Evolutionary conservation across 2,329 filamentous ascomycete species (phyloP).

Genomic region (Cercospora beticola): DNA sequence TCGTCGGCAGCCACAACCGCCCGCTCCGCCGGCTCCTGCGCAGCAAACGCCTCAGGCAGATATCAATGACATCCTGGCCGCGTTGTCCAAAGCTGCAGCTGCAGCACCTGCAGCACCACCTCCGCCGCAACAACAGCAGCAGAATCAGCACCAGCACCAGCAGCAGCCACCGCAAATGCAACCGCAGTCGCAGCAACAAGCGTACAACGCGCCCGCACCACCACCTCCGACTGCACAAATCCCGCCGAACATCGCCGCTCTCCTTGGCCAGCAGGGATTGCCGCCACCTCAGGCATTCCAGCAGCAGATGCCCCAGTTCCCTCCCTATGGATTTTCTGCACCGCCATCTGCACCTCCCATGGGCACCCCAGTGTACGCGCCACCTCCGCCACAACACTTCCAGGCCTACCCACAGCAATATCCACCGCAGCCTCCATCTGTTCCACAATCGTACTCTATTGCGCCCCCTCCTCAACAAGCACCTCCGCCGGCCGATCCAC

Average conservation of each 20-base stretch:
- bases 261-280: constrained; percentile 27
- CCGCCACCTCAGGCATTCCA: constrained; percentile 17
- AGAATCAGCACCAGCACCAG: not conserved
- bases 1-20: constrained; percentile 17
- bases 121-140: constrained; percentile 24
- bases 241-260: constrained; percentile 32
- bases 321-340: constrained; percentile 19
- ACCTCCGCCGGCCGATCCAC: constrained; percentile 30
- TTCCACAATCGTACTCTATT: constrained; percentile 39
- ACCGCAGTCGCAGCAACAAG: constrained; percentile 22
- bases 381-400: constrained; percentile 23
- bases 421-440: constrained; percentile 37
- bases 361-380: constrained; percentile 22
- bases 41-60: constrained; percentile 31
- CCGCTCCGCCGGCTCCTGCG: constrained; percentile 17
- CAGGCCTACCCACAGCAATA: constrained; percentile 28
- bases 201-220: constrained; percentile 22
- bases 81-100: constrained; percentile 34
- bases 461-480: constrained; percentile 62
- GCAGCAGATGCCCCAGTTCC: constrained; percentile 17
- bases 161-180: constrained; percentile 28
- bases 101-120: constrained; percentile 26
- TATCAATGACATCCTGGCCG: constrained; percentile 39
- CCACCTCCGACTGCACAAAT: constrained; percentile 25
- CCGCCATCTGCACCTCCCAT: constrained; percentile 22